Percentiles rank a stretch among this genome's conserved stretches.
These are phyloP conservation scores for Gloeophyllum trabeum DNA, from an alignment of 768 basidiomycete species.

Conservation along the genomic window DNA sequence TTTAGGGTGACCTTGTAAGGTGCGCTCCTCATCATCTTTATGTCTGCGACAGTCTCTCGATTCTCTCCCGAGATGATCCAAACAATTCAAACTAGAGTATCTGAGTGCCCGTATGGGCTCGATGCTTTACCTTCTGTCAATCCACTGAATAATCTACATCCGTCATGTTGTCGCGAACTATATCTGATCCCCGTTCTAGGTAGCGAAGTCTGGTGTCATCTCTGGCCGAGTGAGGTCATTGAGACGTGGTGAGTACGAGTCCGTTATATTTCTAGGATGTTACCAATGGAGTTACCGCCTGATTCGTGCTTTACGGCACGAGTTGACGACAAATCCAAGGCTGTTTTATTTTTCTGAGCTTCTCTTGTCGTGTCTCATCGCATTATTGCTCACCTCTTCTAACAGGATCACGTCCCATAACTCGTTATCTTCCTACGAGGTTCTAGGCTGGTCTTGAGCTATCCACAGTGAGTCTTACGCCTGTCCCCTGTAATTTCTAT, in stretches of 20 bases:
- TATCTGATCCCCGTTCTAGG: background rate
- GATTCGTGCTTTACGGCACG: constrained; percentile 32
- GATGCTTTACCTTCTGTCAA: constrained; percentile 63
- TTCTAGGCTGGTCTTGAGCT: background rate
- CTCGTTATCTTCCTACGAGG: background rate
- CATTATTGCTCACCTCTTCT: too few species aligned
- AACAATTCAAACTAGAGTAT: constrained; percentile 88
- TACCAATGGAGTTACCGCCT: constrained; percentile 84
- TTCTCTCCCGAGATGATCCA: constrained; percentile 29
- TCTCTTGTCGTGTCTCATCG: constrained; percentile 1
- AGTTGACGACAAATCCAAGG: constrained; percentile 71
- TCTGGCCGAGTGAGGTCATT: background rate
- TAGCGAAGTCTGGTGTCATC: background rate
- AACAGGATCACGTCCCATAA: background rate
- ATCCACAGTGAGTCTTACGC: constrained; percentile 21
- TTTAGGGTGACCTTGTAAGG: constrained; percentile 3
- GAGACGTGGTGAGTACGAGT: background rate
- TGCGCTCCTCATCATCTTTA: constrained; percentile 8
- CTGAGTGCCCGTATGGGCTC: constrained; percentile 62
- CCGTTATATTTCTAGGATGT: constrained; percentile 24
- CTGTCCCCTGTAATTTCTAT: constrained; percentile 19
- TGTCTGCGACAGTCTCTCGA: constrained; percentile 2
- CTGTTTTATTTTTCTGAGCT: constrained; percentile 63
- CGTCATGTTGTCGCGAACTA: background rate
- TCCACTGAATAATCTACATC: constrained; percentile 40